phyloP scores from a whole-genome alignment of 495 filamentous ascomycete species.

The Penicillium soppii region DNA sequence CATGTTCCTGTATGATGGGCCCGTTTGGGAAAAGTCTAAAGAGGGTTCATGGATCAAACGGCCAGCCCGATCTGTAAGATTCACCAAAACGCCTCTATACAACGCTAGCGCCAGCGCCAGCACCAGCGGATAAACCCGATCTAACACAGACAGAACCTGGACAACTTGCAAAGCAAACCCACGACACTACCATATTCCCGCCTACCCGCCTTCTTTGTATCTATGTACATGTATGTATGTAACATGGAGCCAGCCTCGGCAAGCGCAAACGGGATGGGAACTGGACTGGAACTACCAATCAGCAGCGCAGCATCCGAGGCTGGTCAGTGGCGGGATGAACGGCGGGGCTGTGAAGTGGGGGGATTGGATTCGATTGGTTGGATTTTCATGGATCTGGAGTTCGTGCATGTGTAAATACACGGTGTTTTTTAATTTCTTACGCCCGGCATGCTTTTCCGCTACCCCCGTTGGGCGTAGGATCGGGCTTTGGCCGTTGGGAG shows the following conservation, averaged over 20 bases:
- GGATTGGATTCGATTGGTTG: constrained; percentile 1
- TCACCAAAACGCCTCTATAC: too few species aligned
- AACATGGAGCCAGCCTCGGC: constrained; percentile 8
- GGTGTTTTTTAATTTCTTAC: not conserved
- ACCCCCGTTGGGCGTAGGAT: not conserved
- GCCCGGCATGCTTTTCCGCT: not conserved
- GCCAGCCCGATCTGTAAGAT: too few species aligned
- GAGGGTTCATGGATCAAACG: too few species aligned
- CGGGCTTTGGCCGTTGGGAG: constrained; percentile 1
- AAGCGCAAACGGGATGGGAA: not conserved
- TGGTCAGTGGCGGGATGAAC: constrained; percentile 29
- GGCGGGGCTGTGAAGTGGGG: constrained; percentile 19
- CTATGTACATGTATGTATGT: too few species aligned
- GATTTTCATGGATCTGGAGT: constrained; percentile 12
- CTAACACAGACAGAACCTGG: not conserved
- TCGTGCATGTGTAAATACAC: constrained; percentile 13
- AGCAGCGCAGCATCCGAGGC: constrained; percentile 10
- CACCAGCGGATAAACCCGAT: not conserved
- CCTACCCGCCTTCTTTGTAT: too few species aligned
- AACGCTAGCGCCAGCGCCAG: not conserved
- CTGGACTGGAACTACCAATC: constrained; percentile 26
- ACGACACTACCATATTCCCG: not conserved
- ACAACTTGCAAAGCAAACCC: not conserved
- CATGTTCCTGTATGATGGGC: too few species aligned
- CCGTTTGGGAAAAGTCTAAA: too few species aligned